Conservation (phyloP, 257 asterid species). For the Lycium ferocissimum region DNA sequence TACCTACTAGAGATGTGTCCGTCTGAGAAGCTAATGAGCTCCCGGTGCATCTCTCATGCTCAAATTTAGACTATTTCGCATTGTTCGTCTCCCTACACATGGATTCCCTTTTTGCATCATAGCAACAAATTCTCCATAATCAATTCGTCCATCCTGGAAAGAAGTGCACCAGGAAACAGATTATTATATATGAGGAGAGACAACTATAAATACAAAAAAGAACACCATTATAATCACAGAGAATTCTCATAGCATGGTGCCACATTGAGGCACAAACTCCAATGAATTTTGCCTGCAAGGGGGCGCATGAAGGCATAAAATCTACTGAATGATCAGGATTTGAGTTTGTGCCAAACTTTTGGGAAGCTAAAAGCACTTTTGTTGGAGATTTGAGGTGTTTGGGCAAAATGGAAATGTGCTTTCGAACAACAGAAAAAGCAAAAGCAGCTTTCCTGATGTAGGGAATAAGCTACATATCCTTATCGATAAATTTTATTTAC, state of each 20-base stretch:
- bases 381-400: neutral
- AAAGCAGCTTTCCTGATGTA: neutral
- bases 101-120: constrained; percentile 62
- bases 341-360: neutral
- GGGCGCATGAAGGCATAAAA: neutral
- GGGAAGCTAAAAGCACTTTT: neutral
- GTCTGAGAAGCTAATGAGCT: constrained; percentile 34
- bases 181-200: neutral
- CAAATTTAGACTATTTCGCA: constrained; percentile 56
- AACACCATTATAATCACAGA: neutral
- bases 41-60: constrained; percentile 57
- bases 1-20: constrained; percentile 28
- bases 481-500: neutral
- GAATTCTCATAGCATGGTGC: neutral
- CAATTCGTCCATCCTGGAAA: constrained; percentile 57
- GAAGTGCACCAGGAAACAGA: constrained; percentile 1
- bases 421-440: neutral
- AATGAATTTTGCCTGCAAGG: neutral
- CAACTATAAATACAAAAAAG: neutral
- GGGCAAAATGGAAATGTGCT: neutral
- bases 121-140: constrained; percentile 62
- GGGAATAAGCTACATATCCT: neutral
- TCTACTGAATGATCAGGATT: neutral
- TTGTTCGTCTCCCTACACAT: constrained; percentile 56
- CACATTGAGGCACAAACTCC: too few species aligned